Base-by-base conservation (phyloP, 2,329 filamentous ascomycete genomes). In the Cercospora zeae-maydis region DNA sequence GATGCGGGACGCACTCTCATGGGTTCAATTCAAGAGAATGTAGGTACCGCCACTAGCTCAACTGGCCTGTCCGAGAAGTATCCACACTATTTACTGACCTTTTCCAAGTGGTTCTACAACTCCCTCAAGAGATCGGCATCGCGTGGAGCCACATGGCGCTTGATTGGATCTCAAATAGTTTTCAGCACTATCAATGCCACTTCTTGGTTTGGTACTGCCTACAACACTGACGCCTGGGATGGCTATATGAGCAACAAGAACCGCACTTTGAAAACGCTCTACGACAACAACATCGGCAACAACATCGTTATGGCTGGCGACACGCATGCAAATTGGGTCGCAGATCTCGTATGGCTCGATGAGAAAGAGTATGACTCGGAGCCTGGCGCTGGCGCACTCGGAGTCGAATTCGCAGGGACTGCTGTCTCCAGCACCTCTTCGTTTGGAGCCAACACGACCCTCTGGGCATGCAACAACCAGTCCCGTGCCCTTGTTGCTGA, bases 271-370 rank as follows among this genome's bases (percentile, higher is more conserved):
- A 76, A 85, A 69, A 84, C 85, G 45, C 76, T 91, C 7, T 67
- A 65, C 47, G 81, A 85, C 59, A 84, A 89, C 72, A 80, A 85
- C 11, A 90, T 91, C 68, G 78, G 77, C 61, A 91, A 91, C 77
- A 91, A 86, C 70, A 83, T 91, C 68, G 84, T 91, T 69, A 81
- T 92, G 19, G 82, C 88, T 0, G 89, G 88, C 10, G 88, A 91
- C 71, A 84, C 81, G 39, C 89, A 91, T 71, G 81, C 82, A 16
- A 86, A 84, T 62, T 90, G 88, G 77, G 71, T 70, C 39, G 63
- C 67, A 16, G 71, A 81, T 60, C 75, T 80, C 4, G 73, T 77
- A 34, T 80, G 78, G 78, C 67, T 77, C 6, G 76, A 65, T 30
- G 74, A 75, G 33, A 74, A 76, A 53, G 60, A 69, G 6, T 80